Evolutionary conservation across 768 basidiomycete species (phyloP).

Genomic region (Mrakia hoshinonis): DNA sequence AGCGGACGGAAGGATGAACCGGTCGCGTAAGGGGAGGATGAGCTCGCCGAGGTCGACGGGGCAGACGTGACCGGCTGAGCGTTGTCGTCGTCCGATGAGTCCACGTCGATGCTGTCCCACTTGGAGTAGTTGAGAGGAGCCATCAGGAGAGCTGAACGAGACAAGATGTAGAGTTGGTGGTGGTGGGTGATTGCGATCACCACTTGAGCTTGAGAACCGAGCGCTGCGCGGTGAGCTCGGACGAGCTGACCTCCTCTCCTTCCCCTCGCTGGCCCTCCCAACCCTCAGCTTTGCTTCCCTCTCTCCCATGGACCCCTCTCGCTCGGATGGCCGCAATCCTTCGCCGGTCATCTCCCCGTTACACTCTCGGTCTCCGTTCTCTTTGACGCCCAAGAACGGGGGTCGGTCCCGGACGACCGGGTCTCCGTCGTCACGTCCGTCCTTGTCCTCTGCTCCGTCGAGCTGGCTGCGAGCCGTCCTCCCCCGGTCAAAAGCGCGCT

Average conservation of each 20-base stretch:
- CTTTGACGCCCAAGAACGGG: neutral
- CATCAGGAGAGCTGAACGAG: neutral
- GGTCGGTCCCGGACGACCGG: neutral
- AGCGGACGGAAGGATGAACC: no score
- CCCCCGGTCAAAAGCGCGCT: constrained; percentile 20
- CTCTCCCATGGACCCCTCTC: neutral
- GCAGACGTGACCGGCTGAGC: neutral
- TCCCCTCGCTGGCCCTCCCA: no score
- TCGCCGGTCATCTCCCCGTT: constrained; percentile 11
- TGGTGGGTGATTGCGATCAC: no score
- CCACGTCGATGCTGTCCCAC: neutral
- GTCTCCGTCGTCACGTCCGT: neutral
- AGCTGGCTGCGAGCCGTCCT: neutral
- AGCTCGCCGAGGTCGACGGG: neutral
- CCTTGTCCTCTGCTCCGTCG: neutral
- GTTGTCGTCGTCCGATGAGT: neutral
- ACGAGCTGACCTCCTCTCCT: no score
- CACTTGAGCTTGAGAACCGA: no score
- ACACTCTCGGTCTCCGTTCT: neutral
- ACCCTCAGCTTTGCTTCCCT: neutral
- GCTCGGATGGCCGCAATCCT: neutral
- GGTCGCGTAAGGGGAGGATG: neutral
- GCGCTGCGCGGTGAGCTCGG: no score
- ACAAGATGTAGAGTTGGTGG: no score
- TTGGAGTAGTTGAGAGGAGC: constrained; percentile 1